phyloP scores from a whole-genome alignment of 192 early-diverging fungal species.

The Funneliformis geosporum region DNA sequence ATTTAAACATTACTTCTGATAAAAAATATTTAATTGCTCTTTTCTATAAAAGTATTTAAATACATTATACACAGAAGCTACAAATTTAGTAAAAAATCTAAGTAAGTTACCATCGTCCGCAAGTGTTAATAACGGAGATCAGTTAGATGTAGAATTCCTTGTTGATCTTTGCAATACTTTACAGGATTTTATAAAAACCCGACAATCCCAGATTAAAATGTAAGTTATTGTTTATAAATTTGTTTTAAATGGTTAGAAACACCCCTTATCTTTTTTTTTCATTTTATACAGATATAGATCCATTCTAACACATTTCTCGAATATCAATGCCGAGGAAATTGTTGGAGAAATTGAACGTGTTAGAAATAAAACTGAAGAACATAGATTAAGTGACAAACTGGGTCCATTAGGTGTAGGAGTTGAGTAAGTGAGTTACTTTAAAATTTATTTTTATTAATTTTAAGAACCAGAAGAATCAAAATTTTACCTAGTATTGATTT shows the following conservation, averaged over 20 bases:
- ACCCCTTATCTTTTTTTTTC: neutral
- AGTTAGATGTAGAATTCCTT: neutral
- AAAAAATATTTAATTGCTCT: neutral
- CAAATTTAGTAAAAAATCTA: constrained; percentile 16
- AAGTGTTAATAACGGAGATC: neutral
- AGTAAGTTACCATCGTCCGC: neutral
- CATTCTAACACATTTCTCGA: constrained; percentile 31
- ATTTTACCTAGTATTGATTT: neutral
- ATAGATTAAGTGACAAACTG: constrained; percentile 12
- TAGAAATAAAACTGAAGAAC: neutral
- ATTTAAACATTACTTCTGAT: neutral
- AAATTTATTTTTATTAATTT: no score
- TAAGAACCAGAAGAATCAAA: no score
- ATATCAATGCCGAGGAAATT: constrained; percentile 20
- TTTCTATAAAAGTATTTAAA: neutral
- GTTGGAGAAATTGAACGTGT: constrained; percentile 35
- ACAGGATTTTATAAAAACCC: constrained; percentile 25
- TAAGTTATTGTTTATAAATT: neutral
- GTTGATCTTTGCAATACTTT: constrained; percentile 16
- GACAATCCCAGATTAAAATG: constrained; percentile 24
- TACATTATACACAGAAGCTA: neutral
- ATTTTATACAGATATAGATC: constrained; percentile 33
- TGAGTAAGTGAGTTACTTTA: constrained; percentile 6
- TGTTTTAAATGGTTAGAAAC: neutral
- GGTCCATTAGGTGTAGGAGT: constrained; percentile 38